Evolutionary conservation across 331 rosid species (phyloP).

Genomic region (Prunus yedoensis): DNA sequence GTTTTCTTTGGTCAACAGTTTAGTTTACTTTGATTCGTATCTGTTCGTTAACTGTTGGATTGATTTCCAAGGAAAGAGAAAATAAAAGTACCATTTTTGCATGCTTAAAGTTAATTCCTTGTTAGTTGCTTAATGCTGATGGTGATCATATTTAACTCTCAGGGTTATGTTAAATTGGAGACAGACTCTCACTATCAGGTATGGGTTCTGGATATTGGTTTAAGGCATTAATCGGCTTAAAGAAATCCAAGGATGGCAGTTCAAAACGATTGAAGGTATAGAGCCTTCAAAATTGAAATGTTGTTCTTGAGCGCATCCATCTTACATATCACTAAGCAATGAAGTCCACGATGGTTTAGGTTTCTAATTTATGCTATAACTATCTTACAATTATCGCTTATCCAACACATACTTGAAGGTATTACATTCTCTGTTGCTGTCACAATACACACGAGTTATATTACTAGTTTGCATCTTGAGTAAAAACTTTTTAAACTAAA

Average conservation of each 20-base stretch:
- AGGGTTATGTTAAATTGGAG: constrained; percentile 31
- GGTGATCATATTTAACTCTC: constrained; percentile 6
- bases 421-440: neutral
- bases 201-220: constrained; percentile 98
- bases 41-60: constrained; percentile 11
- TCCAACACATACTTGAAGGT: neutral
- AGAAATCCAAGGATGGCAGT: constrained; percentile 58
- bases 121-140: constrained; percentile 21
- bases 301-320: neutral
- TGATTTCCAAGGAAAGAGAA: constrained; percentile 5
- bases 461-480: neutral
- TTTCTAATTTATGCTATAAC: neutral
- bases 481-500: neutral
- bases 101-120: constrained; percentile 4
- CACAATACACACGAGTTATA: neutral
- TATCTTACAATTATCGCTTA: neutral
- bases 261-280: constrained; percentile 75
- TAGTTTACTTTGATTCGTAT: neutral
- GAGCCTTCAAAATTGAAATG: constrained; percentile 1
- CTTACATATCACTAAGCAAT: neutral
- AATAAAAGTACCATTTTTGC: neutral
- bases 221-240: constrained; percentile 58
- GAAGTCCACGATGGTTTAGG: constrained; percentile 5
- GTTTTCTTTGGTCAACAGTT: neutral
- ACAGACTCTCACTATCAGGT: constrained; percentile 20